Conservation (phyloP, 495 filamentous ascomycete species). For the Podospora sp. region DNA sequence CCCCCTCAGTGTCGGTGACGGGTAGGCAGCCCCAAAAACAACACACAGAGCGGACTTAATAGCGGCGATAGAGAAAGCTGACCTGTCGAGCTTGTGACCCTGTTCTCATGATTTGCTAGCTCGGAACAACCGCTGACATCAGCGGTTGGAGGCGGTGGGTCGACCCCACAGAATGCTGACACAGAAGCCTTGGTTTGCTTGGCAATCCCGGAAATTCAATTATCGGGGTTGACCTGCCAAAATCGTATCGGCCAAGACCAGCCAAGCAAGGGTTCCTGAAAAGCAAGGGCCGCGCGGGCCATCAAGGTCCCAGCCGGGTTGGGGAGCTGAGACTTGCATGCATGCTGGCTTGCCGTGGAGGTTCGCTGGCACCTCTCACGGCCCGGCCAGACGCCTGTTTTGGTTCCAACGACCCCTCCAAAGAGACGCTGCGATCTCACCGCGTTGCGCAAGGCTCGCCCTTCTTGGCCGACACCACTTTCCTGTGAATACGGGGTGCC, state of each 20-base stretch:
- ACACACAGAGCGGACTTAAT: background rate
- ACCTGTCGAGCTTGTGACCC: background rate
- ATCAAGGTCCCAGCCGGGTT: background rate
- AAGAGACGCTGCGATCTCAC: background rate
- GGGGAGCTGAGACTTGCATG: constrained; percentile 1
- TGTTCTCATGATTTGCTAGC: background rate
- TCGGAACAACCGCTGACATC: constrained; percentile 5
- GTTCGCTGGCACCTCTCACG: constrained; percentile 9
- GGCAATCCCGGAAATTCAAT: background rate
- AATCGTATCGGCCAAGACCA: background rate
- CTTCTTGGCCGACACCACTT: background rate
- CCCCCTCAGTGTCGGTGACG: background rate
- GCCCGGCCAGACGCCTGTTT: background rate
- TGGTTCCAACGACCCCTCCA: background rate
- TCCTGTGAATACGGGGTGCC: background rate
- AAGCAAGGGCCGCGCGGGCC: background rate
- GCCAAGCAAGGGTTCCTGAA: constrained; percentile 6
- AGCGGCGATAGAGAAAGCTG: background rate
- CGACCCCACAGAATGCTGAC: background rate
- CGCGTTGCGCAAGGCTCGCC: background rate
- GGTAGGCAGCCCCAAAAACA: background rate
- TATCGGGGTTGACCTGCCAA: background rate
- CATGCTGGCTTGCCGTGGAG: background rate
- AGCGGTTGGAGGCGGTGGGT: background rate
- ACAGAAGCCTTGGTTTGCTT: background rate